Conservation (phyloP, 1,284 basidiomycete species). For the Porodaedalea pini region DNA sequence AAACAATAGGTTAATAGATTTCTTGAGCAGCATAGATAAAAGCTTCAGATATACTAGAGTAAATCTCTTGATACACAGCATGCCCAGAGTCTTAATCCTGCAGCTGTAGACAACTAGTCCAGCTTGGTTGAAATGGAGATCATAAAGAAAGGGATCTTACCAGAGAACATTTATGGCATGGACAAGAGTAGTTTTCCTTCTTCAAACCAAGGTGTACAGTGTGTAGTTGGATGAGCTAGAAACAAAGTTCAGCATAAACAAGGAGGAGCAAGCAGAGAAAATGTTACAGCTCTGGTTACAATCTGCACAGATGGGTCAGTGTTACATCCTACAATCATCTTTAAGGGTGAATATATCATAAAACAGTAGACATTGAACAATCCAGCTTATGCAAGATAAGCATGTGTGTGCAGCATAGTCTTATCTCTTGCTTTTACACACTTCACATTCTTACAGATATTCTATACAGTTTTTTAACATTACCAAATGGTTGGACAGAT, state of each 20-base stretch:
- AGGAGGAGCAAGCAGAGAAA: too few relatives aligned
- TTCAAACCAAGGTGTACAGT: constrained; percentile 24
- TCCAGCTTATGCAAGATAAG: constrained; percentile 28
- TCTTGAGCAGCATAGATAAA: constrained; percentile 18
- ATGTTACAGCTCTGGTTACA: too few relatives aligned
- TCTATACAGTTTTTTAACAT: constrained; percentile 24
- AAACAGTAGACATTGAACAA: constrained; percentile 30
- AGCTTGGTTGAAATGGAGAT: constrained; percentile 24
- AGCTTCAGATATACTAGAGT: constrained; percentile 28
- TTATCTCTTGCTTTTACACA: too few relatives aligned
- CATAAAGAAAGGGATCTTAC: constrained; percentile 23
- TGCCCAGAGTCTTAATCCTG: constrained; percentile 29
- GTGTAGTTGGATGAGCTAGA: constrained; percentile 29
- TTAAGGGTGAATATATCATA: constrained; percentile 30
- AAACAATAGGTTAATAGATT: constrained; percentile 19
- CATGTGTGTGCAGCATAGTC: constrained; percentile 1
- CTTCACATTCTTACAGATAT: not conserved
- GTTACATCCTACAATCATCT: too few relatives aligned
- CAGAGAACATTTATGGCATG: constrained; percentile 34
- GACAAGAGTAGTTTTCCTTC: constrained; percentile 34
- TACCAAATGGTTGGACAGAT: constrained; percentile 29
- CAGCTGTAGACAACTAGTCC: constrained; percentile 27
- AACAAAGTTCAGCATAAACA: too few relatives aligned
- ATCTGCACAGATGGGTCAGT: too few relatives aligned
- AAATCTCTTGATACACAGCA: constrained; percentile 29